These are phyloP conservation scores for Aspergillus pseudoviridinutans DNA, from an alignment of 2,329 filamentous ascomycete species.

Conservation along the genomic window DNA sequence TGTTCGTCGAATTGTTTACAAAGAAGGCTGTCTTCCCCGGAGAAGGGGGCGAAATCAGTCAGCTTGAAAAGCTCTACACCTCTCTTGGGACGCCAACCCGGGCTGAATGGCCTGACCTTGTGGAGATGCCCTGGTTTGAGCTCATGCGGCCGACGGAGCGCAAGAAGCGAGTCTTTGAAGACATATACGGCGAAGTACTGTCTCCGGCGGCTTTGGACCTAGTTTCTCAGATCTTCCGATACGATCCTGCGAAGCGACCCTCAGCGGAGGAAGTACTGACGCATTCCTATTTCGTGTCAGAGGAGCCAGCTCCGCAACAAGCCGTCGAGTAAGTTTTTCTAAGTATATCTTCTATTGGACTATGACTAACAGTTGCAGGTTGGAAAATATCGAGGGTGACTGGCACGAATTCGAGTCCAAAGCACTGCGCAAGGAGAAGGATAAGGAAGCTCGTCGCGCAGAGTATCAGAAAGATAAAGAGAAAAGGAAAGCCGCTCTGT, in stretches of 20 bases:
- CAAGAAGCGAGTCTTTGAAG: slow-evolving; percentile 70
- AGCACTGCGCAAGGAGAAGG: slow-evolving; percentile 82
- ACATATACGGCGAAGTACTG: slow-evolving; percentile 74
- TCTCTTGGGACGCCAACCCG: slow-evolving; percentile 83
- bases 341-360: neutral
- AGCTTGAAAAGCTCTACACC: slow-evolving; percentile 94
- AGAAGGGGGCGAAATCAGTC: slow-evolving; percentile 90
- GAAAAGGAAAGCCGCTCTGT: slow-evolving; percentile 44
- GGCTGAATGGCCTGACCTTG: slow-evolving; percentile 79
- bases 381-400: slow-evolving; percentile 79
- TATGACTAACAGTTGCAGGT: slow-evolving; percentile 43
- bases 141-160: slow-evolving; percentile 75
- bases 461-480: slow-evolving; percentile 47
- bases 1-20: slow-evolving; percentile 95
- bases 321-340: slow-evolving; percentile 69
- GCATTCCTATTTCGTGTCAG: slow-evolving; percentile 81
- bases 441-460: slow-evolving; percentile 52
- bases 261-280: slow-evolving; percentile 78
- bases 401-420: slow-evolving; percentile 99
- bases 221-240: slow-evolving; percentile 78
- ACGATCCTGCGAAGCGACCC: slow-evolving; percentile 79
- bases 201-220: slow-evolving; percentile 80
- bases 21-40: slow-evolving; percentile 91
- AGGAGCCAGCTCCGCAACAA: slow-evolving; percentile 73
- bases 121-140: slow-evolving; percentile 97